Base-by-base conservation (phyloP, 345 rosid species). In the Hypericum perforatum region DNA sequence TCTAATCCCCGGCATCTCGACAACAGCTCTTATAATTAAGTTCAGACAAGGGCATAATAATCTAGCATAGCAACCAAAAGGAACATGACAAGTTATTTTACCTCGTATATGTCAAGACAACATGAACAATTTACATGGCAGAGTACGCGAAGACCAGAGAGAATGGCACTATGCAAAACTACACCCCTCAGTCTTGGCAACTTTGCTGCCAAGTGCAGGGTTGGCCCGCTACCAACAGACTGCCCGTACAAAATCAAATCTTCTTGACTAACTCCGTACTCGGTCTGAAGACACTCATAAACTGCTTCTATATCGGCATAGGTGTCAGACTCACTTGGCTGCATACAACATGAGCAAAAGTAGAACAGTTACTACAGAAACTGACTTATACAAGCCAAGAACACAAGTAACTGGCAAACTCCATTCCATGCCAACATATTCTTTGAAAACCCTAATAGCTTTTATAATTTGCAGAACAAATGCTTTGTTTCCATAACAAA, bases 231-330 rank as follows among this genome's bases (percentile, higher is more conserved):
- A 22, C 99, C 99, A 37, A 92, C 98, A 1, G 98, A 92, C 55
- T 92, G 98, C 39, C 98, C 97, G 54, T 94, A 94, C 70, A 94
- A 74, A 63, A 94, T 80, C 55, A 94, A 62, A 41, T 94, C 85
- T 63, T 94, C 99, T 67, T 94, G 95, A 49, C 94, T 73, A 1
- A 94, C 80, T 50, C 99, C 99, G 56, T 94, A 94, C 55, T 86
- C 94, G 0, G 82, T 80, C 77, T 86, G 87, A 49, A 94, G 85
- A 76, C 85, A 89, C 67, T 86, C 75, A 49, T 94, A 94, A 48
- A 86, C 94, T 16, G 95, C 97, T 73, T 94, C 99, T 62, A 94
- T 89, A 64, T 94, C 99, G 11, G 97, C 94, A 64, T 94, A 94
- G 2, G 99, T 89, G 66, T 89, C 77, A 39, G 74, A 69, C 69